Evolutionary conservation across 257 asterid genomes (phyloP).

Genomic region (Solanum gandarillasii): DNA sequence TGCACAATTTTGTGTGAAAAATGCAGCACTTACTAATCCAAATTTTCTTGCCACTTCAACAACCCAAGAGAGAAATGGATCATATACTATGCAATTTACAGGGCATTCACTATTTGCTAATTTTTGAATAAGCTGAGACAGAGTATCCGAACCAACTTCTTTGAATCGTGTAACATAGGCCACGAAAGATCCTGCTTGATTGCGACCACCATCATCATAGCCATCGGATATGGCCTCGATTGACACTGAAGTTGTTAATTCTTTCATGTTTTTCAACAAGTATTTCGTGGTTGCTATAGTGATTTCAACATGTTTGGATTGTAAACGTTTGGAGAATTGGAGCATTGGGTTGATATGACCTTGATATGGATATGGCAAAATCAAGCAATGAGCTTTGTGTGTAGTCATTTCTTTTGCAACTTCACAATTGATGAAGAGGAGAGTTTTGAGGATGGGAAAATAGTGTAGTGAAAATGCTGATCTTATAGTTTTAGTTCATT

Average conservation of each 20-base stretch:
- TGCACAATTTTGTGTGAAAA: slow-evolving; percentile 5
- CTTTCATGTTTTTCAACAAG: slow-evolving; percentile 5
- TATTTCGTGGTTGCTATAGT: not conserved
- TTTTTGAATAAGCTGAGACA: slow-evolving; percentile 9
- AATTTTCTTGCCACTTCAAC: slow-evolving; percentile 1
- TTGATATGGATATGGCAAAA: slow-evolving; percentile 25
- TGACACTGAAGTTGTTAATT: slow-evolving; percentile 1
- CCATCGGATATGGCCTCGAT: slow-evolving; percentile 30
- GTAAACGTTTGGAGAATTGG: slow-evolving; percentile 1
- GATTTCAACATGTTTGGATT: not conserved
- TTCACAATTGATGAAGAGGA: not conserved
- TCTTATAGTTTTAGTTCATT: not conserved
- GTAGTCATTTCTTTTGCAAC: not conserved
- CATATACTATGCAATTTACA: slow-evolving; percentile 8
- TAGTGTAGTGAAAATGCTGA: not conserved
- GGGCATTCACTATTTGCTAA: slow-evolving; percentile 8
- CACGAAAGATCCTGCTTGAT: slow-evolving; percentile 2
- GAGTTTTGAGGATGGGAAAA: not conserved
- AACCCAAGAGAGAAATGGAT: slow-evolving; percentile 8
- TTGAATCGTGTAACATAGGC: slow-evolving; percentile 6
- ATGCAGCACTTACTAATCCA: not conserved
- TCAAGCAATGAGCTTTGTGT: slow-evolving; percentile 16
- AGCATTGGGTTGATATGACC: slow-evolving; percentile 45
- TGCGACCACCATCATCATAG: slow-evolving; percentile 17
- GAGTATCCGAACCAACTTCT: slow-evolving; percentile 15